Percentiles rank a stretch among this genome's conserved stretches.
phyloP scores from a whole-genome alignment of 1,284 basidiomycete genomes.

The Hemileia vastatrix region DNA sequence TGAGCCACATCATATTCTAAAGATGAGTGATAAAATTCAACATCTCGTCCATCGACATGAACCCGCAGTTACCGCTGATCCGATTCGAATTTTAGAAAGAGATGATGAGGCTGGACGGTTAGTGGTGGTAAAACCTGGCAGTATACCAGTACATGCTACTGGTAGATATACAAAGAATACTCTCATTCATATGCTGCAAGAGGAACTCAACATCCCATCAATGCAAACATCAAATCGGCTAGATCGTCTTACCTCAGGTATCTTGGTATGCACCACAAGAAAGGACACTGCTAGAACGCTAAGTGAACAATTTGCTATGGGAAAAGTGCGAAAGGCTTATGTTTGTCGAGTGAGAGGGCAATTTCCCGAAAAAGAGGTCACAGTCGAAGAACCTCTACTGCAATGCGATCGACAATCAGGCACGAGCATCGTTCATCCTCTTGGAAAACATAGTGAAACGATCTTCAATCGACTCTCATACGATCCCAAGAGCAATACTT shows the following conservation, averaged over 20 bases:
- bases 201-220: constrained; percentile 71
- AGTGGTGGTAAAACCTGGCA: constrained; percentile 89
- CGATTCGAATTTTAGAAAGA: constrained; percentile 66
- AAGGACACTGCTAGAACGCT: constrained; percentile 62
- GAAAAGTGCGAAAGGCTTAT: constrained; percentile 78
- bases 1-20: no score
- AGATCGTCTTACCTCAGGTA: constrained; percentile 88
- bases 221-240: constrained; percentile 92
- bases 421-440: constrained; percentile 82
- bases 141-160: constrained; percentile 63
- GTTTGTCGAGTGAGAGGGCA: constrained; percentile 70
- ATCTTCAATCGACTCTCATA: constrained; percentile 79
- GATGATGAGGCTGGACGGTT: constrained; percentile 72
- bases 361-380: constrained; percentile 71
- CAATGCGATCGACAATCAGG: constrained; percentile 94
- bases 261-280: constrained; percentile 86
- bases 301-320: constrained; percentile 64
- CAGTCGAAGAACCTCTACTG: constrained; percentile 75
- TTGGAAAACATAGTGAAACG: constrained; percentile 85
- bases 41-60: constrained; percentile 88
- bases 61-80: constrained; percentile 80
- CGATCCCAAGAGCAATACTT: constrained; percentile 69
- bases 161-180: constrained; percentile 84
- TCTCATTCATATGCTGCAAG: constrained; percentile 72
- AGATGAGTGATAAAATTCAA: no score